Conservation (phyloP, 202 grass and related monocot species). For the Elaeis oleifera region DNA sequence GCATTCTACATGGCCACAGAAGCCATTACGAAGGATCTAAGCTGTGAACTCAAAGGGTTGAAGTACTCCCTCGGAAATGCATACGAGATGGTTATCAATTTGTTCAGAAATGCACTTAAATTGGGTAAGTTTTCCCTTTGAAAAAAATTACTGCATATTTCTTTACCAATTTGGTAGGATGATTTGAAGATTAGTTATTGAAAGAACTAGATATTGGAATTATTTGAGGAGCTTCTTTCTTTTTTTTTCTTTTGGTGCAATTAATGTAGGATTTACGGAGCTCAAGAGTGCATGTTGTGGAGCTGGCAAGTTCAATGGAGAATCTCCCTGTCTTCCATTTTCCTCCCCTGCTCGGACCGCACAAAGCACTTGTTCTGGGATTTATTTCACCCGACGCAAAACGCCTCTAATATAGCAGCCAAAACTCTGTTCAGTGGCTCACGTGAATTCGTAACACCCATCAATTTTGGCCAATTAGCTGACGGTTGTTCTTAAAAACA, state of each 20-base stretch:
- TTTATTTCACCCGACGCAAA: conserved; percentile 30
- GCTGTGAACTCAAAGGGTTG: conserved; percentile 19
- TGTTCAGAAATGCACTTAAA: conserved; percentile 7
- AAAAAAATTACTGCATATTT: background rate
- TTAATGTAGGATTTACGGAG: conserved; percentile 28
- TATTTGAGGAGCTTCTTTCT: background rate
- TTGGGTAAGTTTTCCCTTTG: conserved; percentile 8
- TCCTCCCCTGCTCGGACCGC: conserved; percentile 24
- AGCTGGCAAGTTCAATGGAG: conserved; percentile 31
- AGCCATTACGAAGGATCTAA: conserved; percentile 5
- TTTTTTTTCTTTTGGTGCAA: background rate
- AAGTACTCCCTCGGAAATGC: conserved; percentile 35
- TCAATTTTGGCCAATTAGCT: conserved; percentile 24
- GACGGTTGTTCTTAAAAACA: background rate
- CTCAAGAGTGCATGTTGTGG: conserved; percentile 34
- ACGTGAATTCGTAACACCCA: conserved; percentile 10
- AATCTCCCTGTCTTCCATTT: conserved; percentile 23
- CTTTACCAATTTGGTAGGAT: background rate
- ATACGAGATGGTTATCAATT: conserved; percentile 9
- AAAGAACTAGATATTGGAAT: too few relatives aligned
- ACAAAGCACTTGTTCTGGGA: conserved; percentile 33
- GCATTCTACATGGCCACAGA: conserved; percentile 8
- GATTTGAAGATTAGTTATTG: too few relatives aligned
- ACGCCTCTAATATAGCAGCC: conserved; percentile 11
- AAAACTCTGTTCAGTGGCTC: conserved; percentile 18